phyloP scores from a whole-genome alignment of 176 grass and related monocot species.

The Musa troglodytarum region DNA sequence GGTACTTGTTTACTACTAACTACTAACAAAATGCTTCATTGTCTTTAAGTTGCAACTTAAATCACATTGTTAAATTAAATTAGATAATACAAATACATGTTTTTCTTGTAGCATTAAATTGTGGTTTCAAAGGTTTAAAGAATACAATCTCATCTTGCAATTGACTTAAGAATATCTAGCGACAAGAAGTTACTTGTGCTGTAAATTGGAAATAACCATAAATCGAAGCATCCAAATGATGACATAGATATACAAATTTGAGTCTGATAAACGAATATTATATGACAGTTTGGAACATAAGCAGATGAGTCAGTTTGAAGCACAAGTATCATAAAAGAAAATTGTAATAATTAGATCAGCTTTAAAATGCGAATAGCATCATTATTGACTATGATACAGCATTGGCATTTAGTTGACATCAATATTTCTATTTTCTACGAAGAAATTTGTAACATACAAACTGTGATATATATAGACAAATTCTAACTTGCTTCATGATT shows the following conservation, averaged over 20 bases:
- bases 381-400: background rate
- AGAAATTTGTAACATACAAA: background rate
- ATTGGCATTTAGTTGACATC: background rate
- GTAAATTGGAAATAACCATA: background rate
- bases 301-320: background rate
- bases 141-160: background rate
- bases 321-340: background rate
- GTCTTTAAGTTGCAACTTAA: too few species aligned
- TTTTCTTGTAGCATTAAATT: background rate
- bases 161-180: background rate
- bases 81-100: too few species aligned
- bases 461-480: slow-evolving; percentile 9
- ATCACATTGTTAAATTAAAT: too few species aligned
- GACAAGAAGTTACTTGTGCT: background rate
- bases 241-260: background rate
- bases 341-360: background rate
- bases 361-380: background rate
- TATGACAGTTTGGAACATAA: too few species aligned
- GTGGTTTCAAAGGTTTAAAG: background rate
- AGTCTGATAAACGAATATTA: background rate
- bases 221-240: background rate
- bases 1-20: too few species aligned
- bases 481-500: slow-evolving; percentile 5
- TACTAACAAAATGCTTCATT: too few species aligned
- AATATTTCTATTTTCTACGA: background rate